Evolutionary conservation across 805 yeast genomes (phyloP).

Genomic region (Candida khao-thaluensis): DNA sequence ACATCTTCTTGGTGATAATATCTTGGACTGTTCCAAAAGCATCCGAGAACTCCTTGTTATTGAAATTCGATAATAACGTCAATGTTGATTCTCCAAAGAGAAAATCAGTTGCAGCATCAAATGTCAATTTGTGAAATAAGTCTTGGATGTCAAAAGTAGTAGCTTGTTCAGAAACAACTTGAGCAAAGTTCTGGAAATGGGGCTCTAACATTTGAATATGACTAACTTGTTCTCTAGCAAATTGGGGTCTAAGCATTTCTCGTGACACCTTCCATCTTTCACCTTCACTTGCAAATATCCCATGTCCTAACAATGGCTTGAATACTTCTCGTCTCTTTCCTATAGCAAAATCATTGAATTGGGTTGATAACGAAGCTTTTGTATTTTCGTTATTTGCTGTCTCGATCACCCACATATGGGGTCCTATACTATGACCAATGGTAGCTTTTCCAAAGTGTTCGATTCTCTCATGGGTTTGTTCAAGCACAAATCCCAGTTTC

Average conservation of each 20-base stretch:
- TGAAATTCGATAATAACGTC: constrained; percentile 9
- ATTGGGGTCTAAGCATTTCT: constrained; percentile 39
- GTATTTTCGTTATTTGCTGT: constrained; percentile 38
- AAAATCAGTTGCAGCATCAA: constrained; percentile 42
- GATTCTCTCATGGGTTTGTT: constrained; percentile 1
- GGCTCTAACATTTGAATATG: constrained; percentile 33
- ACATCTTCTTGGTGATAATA: constrained; percentile 27
- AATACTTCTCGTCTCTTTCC: constrained; percentile 30
- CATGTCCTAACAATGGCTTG: constrained; percentile 34
- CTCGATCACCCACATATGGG: constrained; percentile 15
- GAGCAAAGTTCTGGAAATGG: constrained; percentile 28
- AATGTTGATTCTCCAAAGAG: constrained; percentile 39
- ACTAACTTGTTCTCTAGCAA: constrained; percentile 36
- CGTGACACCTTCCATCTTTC: constrained; percentile 39
- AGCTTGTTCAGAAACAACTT: constrained; percentile 20
- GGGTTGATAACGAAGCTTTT: constrained; percentile 37
- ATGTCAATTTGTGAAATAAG: constrained; percentile 34
- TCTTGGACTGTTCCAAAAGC: constrained; percentile 38
- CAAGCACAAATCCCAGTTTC: constrained; percentile 9
- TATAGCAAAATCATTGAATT: constrained; percentile 34
- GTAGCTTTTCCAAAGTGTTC: constrained; percentile 5
- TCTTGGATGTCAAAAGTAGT: constrained; percentile 31
- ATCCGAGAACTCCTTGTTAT: constrained; percentile 16
- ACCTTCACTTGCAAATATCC: constrained; percentile 39
- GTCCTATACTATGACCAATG: neutral